These are phyloP conservation scores for Microsporum ferrugineum DNA, from an alignment of 2,329 filamentous ascomycete species.

Conservation along the genomic window DNA sequence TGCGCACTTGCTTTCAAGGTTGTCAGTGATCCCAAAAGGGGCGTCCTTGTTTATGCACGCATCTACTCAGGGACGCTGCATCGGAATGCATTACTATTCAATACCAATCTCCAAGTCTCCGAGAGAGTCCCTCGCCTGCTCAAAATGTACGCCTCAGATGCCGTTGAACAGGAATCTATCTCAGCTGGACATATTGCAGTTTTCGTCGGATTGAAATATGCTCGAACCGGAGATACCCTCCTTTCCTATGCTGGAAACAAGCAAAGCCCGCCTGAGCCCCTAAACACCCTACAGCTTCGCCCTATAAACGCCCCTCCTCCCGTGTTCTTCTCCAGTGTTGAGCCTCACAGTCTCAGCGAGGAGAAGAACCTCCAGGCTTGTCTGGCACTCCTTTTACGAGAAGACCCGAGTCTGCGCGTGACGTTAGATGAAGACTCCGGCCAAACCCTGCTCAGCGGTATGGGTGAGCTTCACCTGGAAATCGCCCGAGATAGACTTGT, in stretches of 20 bases:
- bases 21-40: slow-evolving; percentile 72
- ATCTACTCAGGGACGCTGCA: slow-evolving; percentile 77
- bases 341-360: slow-evolving; percentile 64
- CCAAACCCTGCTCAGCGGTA: slow-evolving; percentile 84
- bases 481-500: slow-evolving; percentile 81
- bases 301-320: slow-evolving; percentile 84
- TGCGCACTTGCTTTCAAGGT: slow-evolving; percentile 82
- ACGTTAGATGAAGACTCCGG: slow-evolving; percentile 79
- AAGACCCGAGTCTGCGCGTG: slow-evolving; percentile 86
- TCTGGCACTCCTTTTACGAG: slow-evolving; percentile 66
- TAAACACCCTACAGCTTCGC: slow-evolving; percentile 68
- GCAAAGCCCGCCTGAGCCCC: slow-evolving; percentile 53
- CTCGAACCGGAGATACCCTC: slow-evolving; percentile 88
- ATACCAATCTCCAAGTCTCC: slow-evolving; percentile 67
- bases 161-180: slow-evolving; percentile 71
- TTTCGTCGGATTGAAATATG: slow-evolving; percentile 75
- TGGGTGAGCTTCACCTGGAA: slow-evolving; percentile 92
- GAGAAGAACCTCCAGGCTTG: slow-evolving; percentile 69
- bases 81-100: slow-evolving; percentile 67
- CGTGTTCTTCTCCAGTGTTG: slow-evolving; percentile 92
- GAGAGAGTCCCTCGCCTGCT: slow-evolving; percentile 72
- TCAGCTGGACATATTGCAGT: slow-evolving; percentile 86
- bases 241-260: slow-evolving; percentile 58
- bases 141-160: slow-evolving; percentile 80
- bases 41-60: slow-evolving; percentile 80